Evolutionary conservation across 768 basidiomycete genomes (phyloP), one percentile per base, ranked within the genome.

Genomic region (Mycena chlorophos): DNA sequence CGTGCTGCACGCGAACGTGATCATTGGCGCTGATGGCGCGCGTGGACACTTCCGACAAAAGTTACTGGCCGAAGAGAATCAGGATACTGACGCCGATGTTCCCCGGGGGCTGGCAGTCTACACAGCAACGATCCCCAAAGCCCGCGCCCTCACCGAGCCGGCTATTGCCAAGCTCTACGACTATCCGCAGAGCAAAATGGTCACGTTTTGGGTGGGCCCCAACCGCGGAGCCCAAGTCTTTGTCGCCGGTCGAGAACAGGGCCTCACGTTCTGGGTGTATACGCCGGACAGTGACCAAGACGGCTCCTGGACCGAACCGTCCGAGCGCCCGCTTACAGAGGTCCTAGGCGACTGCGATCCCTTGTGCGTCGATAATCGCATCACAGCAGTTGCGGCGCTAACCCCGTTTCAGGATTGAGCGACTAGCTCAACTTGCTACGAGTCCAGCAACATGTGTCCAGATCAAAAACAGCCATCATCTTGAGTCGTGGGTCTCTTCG

Each of bases 1-100:
- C 16, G 25, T 49, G 1, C 50, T 55, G 30, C 19, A 4, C 8
- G 58, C 27, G 14, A 50, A 59, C n/a, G 50, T 14, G 4, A 34
- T 59, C 10, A 52, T 59, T 23, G 58, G 58, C 1, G 58, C 58
- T 2, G 58, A 59, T 22, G 58, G 58, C 5, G 43, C 37, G 20
- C 5, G 17, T 17, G 58, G 58, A 1, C 3, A 54, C 4, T 43
- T 59, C 2, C 58, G 58, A n/a, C 17, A 14, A 17, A 5, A 3
- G 4, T 17, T 59, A 19, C 42, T 55, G 37, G 1, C 2, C 0
- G 53, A 55, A 23, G 34, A 54, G 29, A 46, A 43, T 17, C 16
- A 14, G n/a, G 23, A 17, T 13, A 28, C 39, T 5, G 27, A 31
- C 4, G 34, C 37, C 10, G 53, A 51, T 40, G 37, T 48, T 28